phyloP scores from a whole-genome alignment of 345 rosid species.

The Eucalyptus regnans region DNA sequence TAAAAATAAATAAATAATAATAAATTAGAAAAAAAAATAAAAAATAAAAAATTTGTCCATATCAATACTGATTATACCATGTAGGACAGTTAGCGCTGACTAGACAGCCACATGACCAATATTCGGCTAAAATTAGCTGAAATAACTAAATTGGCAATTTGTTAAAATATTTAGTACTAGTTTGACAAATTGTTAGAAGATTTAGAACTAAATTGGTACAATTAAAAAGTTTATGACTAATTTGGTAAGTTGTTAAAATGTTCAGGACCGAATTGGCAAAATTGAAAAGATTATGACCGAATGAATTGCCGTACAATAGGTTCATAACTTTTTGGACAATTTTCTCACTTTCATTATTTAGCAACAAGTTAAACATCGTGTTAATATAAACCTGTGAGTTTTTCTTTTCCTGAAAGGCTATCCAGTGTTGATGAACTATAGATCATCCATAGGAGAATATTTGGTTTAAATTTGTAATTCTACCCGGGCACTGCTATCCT shows the following conservation, averaged over 20 bases:
- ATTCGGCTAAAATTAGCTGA: rapidly evolving
- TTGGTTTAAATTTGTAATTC: not conserved
- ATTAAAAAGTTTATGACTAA: too few species aligned
- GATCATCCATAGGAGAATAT: not conserved
- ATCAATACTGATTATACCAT: rapidly evolving
- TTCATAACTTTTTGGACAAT: not conserved
- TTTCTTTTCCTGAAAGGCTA: not conserved
- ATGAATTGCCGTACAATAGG: rapidly evolving
- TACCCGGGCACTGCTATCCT: not conserved
- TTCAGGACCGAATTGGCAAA: rapidly evolving
- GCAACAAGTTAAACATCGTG: not conserved
- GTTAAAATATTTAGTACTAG: not conserved
- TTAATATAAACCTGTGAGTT: not conserved
- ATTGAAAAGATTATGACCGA: rapidly evolving
- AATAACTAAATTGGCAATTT: not conserved
- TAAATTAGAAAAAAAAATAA: too few species aligned
- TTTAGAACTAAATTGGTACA: too few species aligned
- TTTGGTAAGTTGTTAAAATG: too few species aligned
- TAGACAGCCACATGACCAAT: not conserved
- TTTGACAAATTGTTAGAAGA: not conserved
- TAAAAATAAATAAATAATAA: too few species aligned
- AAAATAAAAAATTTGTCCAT: not conserved
- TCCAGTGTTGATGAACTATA: not conserved
- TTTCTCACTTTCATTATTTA: not conserved
- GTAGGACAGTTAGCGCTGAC: rapidly evolving